Conservation (phyloP, 805 yeast species). For the Metschnikowia kunwiensis region DNA sequence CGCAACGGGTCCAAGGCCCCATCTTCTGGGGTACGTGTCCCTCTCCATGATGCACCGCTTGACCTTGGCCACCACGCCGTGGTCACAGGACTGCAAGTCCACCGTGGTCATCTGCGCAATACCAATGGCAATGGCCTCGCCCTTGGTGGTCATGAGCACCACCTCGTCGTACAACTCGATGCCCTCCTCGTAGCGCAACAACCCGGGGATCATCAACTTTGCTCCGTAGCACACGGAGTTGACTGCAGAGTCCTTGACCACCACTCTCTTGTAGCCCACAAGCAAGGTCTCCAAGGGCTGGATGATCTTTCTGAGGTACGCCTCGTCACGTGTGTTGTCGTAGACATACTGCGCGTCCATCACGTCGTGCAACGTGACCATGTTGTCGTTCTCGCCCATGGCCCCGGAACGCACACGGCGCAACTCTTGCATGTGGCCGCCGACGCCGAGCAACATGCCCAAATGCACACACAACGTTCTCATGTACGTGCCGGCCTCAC, state of each 20-base stretch:
- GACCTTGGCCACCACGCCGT: conserved; percentile 97
- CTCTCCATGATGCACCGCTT: conserved; percentile 99
- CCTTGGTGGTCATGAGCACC: conserved; percentile 96
- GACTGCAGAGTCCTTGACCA: conserved; percentile 90
- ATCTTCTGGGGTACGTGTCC: conserved; percentile 98
- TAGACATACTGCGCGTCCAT: conserved; percentile 98
- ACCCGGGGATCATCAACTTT: conserved; percentile 97
- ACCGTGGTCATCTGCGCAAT: conserved; percentile 99
- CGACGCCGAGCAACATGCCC: conserved; percentile 97
- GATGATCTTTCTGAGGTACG: conserved; percentile 88
- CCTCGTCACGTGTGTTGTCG: conserved; percentile 96
- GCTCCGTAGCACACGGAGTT: conserved; percentile 99
- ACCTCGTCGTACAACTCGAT: conserved; percentile 97
- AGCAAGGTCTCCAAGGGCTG: conserved; percentile 93
- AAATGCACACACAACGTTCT: conserved; percentile 98
- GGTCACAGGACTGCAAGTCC: conserved; percentile 94
- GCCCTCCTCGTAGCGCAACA: conserved; percentile 95
- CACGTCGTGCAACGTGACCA: conserved; percentile 96
- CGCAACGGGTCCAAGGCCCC: conserved; percentile 99
- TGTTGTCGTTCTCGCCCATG: conserved; percentile 78
- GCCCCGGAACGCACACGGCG: conserved; percentile 99
- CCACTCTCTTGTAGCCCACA: conserved; percentile 94
- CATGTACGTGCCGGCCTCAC: conserved; percentile 99
- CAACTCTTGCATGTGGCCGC: conserved; percentile 99
- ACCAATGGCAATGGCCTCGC: conserved; percentile 98